phyloP scores from a whole-genome alignment of 2,329 filamentous ascomycete genomes.

The Cordyceps sp. region DNA sequence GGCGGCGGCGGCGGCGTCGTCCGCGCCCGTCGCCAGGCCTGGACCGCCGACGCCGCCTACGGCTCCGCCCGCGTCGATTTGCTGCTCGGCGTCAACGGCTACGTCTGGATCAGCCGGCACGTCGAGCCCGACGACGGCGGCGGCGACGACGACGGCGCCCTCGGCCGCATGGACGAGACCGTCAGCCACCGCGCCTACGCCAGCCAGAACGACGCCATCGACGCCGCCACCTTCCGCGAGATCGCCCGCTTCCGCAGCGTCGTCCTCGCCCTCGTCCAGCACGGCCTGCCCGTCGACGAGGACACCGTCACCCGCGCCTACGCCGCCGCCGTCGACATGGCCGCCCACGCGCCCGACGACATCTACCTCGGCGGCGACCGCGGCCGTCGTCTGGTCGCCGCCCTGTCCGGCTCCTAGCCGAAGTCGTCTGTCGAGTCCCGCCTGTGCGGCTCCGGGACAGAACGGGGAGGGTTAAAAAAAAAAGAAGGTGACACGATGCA shows the following conservation, averaged over 20 bases:
- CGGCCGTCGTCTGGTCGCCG: conserved; percentile 32
- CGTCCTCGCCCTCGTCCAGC: conserved; percentile 67
- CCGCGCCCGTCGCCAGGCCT: conserved; percentile 68
- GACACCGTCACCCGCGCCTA: conserved; percentile 75
- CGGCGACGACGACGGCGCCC: conserved; percentile 30
- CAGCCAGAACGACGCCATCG: conserved; percentile 82
- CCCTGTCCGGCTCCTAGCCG: conserved; percentile 10
- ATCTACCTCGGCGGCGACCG: conserved; percentile 43
- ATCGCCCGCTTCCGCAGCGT: conserved; percentile 73
- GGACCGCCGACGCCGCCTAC: conserved; percentile 50
- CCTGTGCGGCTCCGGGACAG: no score
- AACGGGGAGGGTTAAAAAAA: no score
- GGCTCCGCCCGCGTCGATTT: conserved; percentile 59
- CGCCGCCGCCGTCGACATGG: conserved; percentile 62
- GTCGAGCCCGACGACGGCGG: conserved; percentile 39
- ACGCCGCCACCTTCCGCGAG: conserved; percentile 62
- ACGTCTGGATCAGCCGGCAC: conserved; percentile 88
- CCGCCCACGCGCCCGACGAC: conserved; percentile 40
- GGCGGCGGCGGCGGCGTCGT: conserved; percentile 77
- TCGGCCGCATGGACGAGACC: conserved; percentile 78
- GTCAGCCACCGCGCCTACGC: conserved; percentile 80
- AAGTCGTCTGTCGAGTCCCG: not conserved
- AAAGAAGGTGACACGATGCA: no score
- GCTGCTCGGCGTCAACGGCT: conserved; percentile 87
- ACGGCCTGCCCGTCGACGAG: conserved; percentile 74